Evolutionary conservation across 1,284 basidiomycete species (phyloP), one percentile per base, ranked within the genome.

Genomic region (Apiotrichum gracile): DNA sequence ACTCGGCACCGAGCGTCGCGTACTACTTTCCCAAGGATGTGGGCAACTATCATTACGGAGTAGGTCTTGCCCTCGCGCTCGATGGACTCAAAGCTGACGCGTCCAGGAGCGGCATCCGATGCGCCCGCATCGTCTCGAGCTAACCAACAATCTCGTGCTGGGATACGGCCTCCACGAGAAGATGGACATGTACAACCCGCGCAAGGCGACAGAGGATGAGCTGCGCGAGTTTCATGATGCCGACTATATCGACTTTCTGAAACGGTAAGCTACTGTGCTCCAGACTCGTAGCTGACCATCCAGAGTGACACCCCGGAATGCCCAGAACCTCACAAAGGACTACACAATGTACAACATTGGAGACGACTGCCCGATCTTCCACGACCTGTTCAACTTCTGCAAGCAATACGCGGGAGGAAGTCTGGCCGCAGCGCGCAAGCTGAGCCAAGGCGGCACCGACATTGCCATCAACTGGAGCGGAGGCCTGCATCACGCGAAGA

Each of bases 391-490:
- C 69, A 86, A 91, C 51, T 97, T 94, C 62, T 93, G 89, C 72
- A 81, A 84, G 51, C 87, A 92, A 82, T 97, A 94, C 70, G 82
- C 92, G 1, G 92, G 92, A 1, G 91, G 83, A 0, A 92, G 90
- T 1, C 79, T 99, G 12, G 90, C 92, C 25, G 96, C 87, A 1
- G 91, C 91, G 16, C 78, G 90, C 19, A 92, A 91, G 68, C 79
- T 96, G 4, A 84, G 83, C 52, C 81, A 86, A 1, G 91, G 90
- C 5, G 82, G 85, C 5, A 91, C 94, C 16, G 94, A 99, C 72
- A 97, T 97, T 51, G 92, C 90, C 0, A 91, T 97, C 65, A 97
- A 96, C 68, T 97, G 93, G 93, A 91, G 91, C 38, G 93, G 92
- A 1, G 92, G 92, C 0, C 79, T 97, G 34, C 92, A 97, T 75